Evolutionary conservation across 208 protist species (phyloP), one percentile per base, ranked within the genome.

Genomic region (Wallacemonas sp.): DNA sequence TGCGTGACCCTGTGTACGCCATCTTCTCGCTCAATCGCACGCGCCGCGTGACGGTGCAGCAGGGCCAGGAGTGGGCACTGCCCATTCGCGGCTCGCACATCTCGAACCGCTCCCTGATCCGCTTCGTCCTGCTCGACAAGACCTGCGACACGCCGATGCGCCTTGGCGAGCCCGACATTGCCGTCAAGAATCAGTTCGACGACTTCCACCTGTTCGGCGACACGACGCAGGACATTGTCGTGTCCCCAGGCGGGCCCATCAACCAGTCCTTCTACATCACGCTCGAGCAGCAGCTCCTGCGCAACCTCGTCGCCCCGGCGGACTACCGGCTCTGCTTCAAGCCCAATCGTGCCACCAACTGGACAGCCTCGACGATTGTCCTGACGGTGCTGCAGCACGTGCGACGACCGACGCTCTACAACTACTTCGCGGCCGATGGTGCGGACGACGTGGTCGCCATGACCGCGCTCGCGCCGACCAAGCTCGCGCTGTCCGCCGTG

Each of bases 61-160:
- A 92, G 32, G 86, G 86, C 8, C 76, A 86, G 65, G 74, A 86
- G 46, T 87, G 78, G 82, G 79, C 81, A 29, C 70, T 92, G 61
- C 80, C 83, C 18, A 77, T 92, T 26, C 69, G 70, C 31, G 83
- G 82, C 55, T 82, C 79, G 38, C 65, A 79, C 65, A 65, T 92
- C 50, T 81, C 80, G 31, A 87, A 85, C 63, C 68, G 65, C 70
- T 79, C 67, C 20, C 38, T 73, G 38, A 57, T 92, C 18, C 86
- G 86, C 52, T 82, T 92, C 36, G 55, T 74, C 7, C 64, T 68
- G 5, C 11, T 73, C n/a, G 64, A 45, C 18, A 64, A 36, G 5
- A 65, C 69, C 61, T 86, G 85, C 65, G 68, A 32, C 38, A 67
- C 55, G 20, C 72, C 82, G 45, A 92, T 87, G 82, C 64, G 69